These are phyloP conservation scores for Daldinia decipiens DNA, from an alignment of 495 filamentous ascomycete species.

Conservation along the genomic window DNA sequence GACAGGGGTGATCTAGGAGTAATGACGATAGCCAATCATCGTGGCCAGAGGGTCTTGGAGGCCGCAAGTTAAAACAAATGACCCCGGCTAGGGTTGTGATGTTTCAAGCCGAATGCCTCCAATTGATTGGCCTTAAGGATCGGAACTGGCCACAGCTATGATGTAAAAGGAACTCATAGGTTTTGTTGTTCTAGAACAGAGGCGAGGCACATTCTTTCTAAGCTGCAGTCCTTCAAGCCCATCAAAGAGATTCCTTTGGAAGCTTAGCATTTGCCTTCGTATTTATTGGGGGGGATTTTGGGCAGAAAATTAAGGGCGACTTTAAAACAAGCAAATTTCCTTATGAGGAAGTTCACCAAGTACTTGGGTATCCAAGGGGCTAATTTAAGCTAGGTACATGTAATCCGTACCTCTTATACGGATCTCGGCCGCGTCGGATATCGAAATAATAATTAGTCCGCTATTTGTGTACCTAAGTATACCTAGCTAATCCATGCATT, in stretches of 20 bases:
- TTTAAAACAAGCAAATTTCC: conserved; percentile 7
- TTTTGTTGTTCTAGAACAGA: conserved; percentile 4
- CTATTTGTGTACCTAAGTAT: background rate
- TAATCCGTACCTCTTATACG: background rate
- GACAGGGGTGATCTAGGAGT: conserved; percentile 22
- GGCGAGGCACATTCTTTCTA: background rate
- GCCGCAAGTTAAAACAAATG: conserved; percentile 28
- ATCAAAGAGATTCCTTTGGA: background rate
- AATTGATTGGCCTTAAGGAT: conserved; percentile 29
- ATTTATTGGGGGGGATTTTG: conserved; percentile 29
- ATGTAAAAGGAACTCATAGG: background rate
- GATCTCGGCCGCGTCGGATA: background rate
- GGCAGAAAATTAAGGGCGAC: conserved; percentile 33
- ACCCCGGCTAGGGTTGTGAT: background rate
- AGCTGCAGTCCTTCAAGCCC: background rate
- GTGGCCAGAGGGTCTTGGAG: background rate
- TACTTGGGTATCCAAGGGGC: background rate
- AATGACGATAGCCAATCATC: conserved; percentile 28
- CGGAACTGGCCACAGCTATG: background rate
- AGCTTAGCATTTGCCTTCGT: conserved; percentile 16
- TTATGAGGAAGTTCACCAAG: conserved; percentile 1
- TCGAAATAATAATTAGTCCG: conserved; percentile 13
- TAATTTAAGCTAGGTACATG: background rate
- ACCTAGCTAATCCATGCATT: background rate
- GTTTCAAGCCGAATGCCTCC: conserved; percentile 29